Evolutionary conservation across 768 basidiomycete genomes (phyloP).

Genomic region (Coprinopsis strossmayeri): DNA sequence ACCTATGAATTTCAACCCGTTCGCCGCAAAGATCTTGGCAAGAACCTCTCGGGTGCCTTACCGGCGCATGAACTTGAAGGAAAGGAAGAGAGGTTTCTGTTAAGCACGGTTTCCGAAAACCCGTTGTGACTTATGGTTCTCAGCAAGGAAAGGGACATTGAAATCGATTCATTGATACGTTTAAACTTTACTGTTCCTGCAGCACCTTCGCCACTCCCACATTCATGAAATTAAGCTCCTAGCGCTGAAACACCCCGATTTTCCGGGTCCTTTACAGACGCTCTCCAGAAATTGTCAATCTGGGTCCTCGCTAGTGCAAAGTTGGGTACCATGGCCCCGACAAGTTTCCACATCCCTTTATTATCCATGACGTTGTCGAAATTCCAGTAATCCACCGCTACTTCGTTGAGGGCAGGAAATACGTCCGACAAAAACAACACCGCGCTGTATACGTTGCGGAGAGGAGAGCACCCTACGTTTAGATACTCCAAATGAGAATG

Average conservation of each 20-base stretch:
- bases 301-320: background rate
- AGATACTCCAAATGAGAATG: background rate
- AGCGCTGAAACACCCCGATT: background rate
- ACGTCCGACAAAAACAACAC: background rate
- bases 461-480: background rate
- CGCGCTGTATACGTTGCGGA: background rate
- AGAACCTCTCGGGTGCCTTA: no score
- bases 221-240: no score
- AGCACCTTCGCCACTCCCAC: no score
- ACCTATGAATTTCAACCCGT: no score
- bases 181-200: no score
- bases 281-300: background rate
- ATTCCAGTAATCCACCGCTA: background rate
- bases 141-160: no score
- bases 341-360: background rate
- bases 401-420: background rate
- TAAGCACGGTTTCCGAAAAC: no score
- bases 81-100: no score
- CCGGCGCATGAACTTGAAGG: no score
- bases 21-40: no score
- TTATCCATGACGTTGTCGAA: background rate
- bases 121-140: no score
- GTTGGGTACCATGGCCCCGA: background rate
- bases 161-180: no score
- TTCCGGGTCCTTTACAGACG: background rate